Conservation (phyloP, 1,284 basidiomycete genomes). For the Trichosporon sp. region DNA sequence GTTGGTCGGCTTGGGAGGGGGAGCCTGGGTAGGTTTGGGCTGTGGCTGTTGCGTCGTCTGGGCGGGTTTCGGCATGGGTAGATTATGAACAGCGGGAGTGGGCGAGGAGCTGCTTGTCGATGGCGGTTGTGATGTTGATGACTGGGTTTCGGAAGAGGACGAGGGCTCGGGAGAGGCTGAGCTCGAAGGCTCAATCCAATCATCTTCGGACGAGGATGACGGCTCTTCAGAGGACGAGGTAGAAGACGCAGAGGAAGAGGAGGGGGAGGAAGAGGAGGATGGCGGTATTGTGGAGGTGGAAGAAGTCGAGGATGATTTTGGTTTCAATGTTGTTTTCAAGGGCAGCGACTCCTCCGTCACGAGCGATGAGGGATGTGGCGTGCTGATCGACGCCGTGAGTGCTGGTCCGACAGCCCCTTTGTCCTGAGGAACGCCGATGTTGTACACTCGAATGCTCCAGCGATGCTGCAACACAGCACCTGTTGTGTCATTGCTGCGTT, state of each 20-base stretch:
- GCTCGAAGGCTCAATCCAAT: neutral
- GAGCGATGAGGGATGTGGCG: neutral
- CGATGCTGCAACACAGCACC: neutral
- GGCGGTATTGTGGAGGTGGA: neutral
- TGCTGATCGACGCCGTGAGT: slow-evolving; percentile 2
- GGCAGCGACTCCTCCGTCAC: neutral
- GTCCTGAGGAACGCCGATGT: slow-evolving; percentile 12
- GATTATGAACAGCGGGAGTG: neutral
- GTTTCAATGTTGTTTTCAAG: neutral
- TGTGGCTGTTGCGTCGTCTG: neutral
- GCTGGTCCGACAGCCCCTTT: neutral
- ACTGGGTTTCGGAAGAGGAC: neutral
- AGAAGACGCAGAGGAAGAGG: neutral
- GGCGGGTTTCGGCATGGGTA: neutral
- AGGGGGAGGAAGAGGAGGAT: neutral
- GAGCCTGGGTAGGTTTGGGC: neutral
- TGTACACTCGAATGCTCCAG: slow-evolving; percentile 13
- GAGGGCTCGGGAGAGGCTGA: neutral
- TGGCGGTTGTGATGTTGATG: neutral
- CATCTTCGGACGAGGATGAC: neutral
- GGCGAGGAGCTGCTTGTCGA: neutral
- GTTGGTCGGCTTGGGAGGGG: neutral
- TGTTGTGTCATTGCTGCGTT: neutral
- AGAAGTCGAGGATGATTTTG: neutral
- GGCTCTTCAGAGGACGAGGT: neutral